Base-by-base conservation (phyloP, 441 rosid species). In the Gossypium gossypioides region DNA sequence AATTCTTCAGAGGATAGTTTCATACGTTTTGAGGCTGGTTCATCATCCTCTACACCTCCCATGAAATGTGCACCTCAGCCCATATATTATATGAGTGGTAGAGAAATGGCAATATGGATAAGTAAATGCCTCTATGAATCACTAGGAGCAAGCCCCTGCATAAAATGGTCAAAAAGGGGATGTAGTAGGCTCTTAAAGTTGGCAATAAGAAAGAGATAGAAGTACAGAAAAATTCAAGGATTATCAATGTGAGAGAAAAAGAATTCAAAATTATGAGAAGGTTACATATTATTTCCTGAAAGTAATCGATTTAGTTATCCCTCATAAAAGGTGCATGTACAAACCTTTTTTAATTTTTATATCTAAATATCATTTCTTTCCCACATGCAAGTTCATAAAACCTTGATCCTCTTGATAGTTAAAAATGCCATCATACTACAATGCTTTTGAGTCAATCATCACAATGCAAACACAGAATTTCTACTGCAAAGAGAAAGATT, bases 21-120 rank as follows among this genome's bases (percentile, higher is more conserved):
- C 83, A 80, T 74, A 66, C 90, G 87, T 78, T 88, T 86, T 74
- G 77, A 79, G 79, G 84, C 88, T 77, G 89, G 92, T 84, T 86
- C 92, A 80, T 79, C 82, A 83, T 89, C 90, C 86, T 81, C 88
- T 78, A 79, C 82, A 85, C 86, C 90, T 86, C 92, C 92, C 95
- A 87, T 89, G 87, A 87, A 89, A 87, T 76, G 88, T 75, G 73
- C 82, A 78, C 83, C 81, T 89, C 88, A 89, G 87, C 87, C 92
- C 94, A 86, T 87, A 87, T 85, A 83, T 78, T 60, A 75, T 72
- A 24, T 52, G 50, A 75, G 48, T 9, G 46, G 61, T 69, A 50
- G 56, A 69, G 25, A 63, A 73, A 48, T 71, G 21, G 61, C 15
- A 55, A 56, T 46, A 8, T 19, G 54, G 48, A 56, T 63, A 59